A percentile compares a stretch with the other conserved stretches of the same genome.
Conservation (phyloP, 345 rosid species). For the Hibiscus tridactylites region DNA sequence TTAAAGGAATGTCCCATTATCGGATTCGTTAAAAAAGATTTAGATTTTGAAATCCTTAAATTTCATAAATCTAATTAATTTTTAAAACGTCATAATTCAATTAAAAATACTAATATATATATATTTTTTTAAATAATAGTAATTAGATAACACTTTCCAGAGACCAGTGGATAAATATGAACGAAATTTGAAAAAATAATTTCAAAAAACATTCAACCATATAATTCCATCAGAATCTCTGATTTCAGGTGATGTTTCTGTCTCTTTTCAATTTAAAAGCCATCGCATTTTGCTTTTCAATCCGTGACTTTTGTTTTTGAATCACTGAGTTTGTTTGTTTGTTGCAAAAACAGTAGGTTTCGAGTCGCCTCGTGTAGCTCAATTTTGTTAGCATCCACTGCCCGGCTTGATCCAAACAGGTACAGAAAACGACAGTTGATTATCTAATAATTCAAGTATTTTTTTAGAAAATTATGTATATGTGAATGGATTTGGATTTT, state of each 20-base stretch:
- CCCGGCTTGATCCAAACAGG: not conserved
- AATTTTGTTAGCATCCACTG: not conserved
- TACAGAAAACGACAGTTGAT: not conserved
- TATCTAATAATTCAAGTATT: no score
- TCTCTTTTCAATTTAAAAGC: not conserved
- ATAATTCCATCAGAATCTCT: not conserved
- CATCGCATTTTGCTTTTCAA: not conserved
- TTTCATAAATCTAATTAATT: not conserved
- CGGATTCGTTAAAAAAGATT: not conserved
- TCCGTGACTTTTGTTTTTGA: not conserved
- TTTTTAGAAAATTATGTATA: no score
- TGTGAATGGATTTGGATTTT: not conserved
- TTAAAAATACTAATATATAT: no score
- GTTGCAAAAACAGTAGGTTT: not conserved
- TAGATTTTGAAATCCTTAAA: not conserved
- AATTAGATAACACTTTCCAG: no score
- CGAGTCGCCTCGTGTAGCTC: not conserved
- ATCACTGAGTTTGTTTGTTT: not conserved
- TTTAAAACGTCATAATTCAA: no score
- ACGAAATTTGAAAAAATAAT: no score
- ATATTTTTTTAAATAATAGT: no score
- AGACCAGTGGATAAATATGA: no score
- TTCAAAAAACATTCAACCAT: no score
- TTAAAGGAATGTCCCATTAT: not conserved
- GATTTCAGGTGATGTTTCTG: not conserved